Conservation (phyloP, 176 grass and related monocot species). For the Carex kokanica region DNA sequence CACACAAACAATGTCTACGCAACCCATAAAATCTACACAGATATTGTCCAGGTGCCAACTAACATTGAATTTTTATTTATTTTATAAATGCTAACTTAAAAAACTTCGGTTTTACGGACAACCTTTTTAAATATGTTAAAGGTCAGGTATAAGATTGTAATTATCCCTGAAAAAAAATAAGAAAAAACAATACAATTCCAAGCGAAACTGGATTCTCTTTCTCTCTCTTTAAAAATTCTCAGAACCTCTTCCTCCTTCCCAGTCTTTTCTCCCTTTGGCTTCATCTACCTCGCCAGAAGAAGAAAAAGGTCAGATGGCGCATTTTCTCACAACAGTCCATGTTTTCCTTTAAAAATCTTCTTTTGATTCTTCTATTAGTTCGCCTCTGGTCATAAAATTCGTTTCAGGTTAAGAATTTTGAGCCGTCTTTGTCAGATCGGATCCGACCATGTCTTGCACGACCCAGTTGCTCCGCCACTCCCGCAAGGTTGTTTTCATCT, state of each 20-base stretch:
- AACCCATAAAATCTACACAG: too few relatives aligned
- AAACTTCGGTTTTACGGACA: background rate
- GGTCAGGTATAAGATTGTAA: background rate
- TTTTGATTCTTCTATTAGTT: background rate
- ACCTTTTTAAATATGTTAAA: background rate
- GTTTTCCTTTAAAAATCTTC: background rate
- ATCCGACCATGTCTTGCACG: constrained; percentile 36
- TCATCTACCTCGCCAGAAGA: constrained; percentile 5
- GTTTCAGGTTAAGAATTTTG: constrained; percentile 18
- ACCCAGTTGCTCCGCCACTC: constrained; percentile 64
- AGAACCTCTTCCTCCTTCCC: background rate
- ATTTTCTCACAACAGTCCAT: background rate
- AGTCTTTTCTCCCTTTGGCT: background rate
- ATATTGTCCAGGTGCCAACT: too few relatives aligned
- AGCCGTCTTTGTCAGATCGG: constrained; percentile 25
- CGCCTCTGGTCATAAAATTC: background rate
- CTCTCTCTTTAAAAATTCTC: constrained; percentile 12
- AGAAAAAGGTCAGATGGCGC: background rate
- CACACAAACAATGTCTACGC: too few relatives aligned
- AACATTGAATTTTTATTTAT: too few relatives aligned
- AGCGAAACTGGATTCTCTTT: constrained; percentile 14
- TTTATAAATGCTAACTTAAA: too few relatives aligned
- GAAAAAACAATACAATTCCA: background rate
- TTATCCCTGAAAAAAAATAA: background rate
- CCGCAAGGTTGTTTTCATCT: constrained; percentile 51